Evolutionary conservation across 306 rosid species (phyloP).

Genomic region (Medicago ruthenica): DNA sequence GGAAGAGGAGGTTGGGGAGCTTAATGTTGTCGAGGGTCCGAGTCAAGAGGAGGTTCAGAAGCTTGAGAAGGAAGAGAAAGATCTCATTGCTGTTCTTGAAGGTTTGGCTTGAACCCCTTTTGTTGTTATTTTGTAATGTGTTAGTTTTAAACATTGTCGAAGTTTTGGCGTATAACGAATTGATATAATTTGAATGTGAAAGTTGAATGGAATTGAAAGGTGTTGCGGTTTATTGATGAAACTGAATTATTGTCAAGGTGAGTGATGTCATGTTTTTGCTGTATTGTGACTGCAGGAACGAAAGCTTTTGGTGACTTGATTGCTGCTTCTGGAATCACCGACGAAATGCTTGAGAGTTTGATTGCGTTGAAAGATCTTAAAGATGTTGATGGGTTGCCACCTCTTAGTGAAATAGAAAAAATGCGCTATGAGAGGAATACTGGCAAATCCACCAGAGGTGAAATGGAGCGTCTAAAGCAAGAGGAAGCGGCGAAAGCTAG

Average conservation of each 20-base stretch:
- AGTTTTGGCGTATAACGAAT: not conserved
- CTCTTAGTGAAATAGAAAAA: slow-evolving; percentile 74
- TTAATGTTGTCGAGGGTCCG: slow-evolving; percentile 34
- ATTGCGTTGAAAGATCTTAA: slow-evolving; percentile 83
- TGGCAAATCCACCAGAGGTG: slow-evolving; percentile 72
- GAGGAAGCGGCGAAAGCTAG: slow-evolving; percentile 90
- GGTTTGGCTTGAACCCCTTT: slow-evolving; percentile 48
- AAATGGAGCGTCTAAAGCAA: slow-evolving; percentile 90
- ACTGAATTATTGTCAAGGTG: slow-evolving; percentile 19
- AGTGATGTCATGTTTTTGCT: slow-evolving; percentile 15
- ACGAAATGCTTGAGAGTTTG: slow-evolving; percentile 92
- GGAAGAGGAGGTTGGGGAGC: slow-evolving; percentile 26
- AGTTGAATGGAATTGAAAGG: slow-evolving; percentile 26
- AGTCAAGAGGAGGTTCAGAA: slow-evolving; percentile 45
- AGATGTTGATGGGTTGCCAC: slow-evolving; percentile 86
- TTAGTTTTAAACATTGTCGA: not conserved
- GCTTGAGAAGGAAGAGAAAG: slow-evolving; percentile 70
- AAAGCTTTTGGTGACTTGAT: slow-evolving; percentile 87
- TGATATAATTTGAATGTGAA: slow-evolving; percentile 1
- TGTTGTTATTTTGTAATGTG: not conserved
- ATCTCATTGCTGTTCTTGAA: slow-evolving; percentile 64
- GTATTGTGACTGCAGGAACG: slow-evolving; percentile 64
- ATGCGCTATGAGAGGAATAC: slow-evolving; percentile 77
- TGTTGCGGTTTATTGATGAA: slow-evolving; percentile 11
- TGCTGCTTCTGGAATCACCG: slow-evolving; percentile 93